These are phyloP conservation scores for Acer saccharum DNA, from an alignment of 345 rosid genomes.

Conservation along the genomic window DNA sequence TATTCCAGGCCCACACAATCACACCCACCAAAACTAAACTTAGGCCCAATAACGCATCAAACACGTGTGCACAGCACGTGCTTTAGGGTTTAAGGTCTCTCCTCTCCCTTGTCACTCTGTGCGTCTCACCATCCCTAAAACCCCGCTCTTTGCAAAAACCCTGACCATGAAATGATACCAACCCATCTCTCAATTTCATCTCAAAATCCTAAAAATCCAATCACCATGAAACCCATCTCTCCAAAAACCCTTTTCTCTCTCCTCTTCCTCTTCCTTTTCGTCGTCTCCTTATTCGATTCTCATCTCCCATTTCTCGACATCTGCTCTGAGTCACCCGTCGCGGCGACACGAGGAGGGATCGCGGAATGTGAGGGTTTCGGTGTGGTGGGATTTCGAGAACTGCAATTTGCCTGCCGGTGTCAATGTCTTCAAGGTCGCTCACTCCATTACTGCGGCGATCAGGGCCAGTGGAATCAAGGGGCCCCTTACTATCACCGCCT, in stretches of 20 bases:
- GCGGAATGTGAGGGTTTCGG: conserved; percentile 60
- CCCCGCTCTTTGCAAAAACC: conserved; percentile 13
- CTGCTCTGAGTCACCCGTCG: conserved; percentile 1
- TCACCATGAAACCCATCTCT: background rate
- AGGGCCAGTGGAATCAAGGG: conserved; percentile 80
- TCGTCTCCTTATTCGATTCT: conserved; percentile 23
- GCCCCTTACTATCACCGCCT: conserved; percentile 76
- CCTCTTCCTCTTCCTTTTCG: conserved; percentile 30
- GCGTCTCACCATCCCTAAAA: background rate
- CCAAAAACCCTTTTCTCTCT: conserved; percentile 10
- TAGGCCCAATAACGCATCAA: background rate
- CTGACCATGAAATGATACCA: background rate
- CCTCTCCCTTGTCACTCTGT: background rate
- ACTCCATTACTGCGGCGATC: conserved; percentile 57
- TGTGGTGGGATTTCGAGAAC: conserved; percentile 99
- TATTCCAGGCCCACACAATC: background rate
- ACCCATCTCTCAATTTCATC: background rate
- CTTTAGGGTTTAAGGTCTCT: conserved; percentile 14
- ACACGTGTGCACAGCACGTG: conserved; percentile 18
- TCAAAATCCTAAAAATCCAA: background rate
- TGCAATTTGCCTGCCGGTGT: conserved; percentile 60
- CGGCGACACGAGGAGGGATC: conserved; percentile 45
- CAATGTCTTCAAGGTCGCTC: conserved; percentile 62
- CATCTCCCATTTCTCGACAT: conserved; percentile 43
- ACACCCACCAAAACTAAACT: background rate